Evolutionary conservation across 805 yeast species (phyloP).

Genomic region (Metschnikowia henanensis): DNA sequence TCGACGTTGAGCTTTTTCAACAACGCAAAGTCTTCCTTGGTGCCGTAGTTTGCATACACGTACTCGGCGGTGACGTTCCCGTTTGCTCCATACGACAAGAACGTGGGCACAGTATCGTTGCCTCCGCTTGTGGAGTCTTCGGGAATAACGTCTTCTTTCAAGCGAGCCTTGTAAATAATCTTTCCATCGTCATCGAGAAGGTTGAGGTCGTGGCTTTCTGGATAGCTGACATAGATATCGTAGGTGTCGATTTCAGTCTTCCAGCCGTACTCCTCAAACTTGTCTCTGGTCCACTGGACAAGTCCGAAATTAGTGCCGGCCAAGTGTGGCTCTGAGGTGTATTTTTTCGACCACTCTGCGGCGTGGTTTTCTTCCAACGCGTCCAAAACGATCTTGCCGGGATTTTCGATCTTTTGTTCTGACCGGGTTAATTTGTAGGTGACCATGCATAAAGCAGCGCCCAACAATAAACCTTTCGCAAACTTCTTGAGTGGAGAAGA

Average conservation of each 20-base stretch:
- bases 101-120: constrained; percentile 53
- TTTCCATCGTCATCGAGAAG: constrained; percentile 33
- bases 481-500: not conserved
- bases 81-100: constrained; percentile 63
- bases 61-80: constrained; percentile 58
- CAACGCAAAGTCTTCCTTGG: constrained; percentile 49
- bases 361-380: constrained; percentile 41
- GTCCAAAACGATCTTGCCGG: constrained; percentile 23
- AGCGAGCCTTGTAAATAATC: constrained; percentile 46
- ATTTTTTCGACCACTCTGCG: constrained; percentile 52
- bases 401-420: constrained; percentile 1
- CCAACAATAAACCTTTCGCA: constrained; percentile 5
- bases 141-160: constrained; percentile 48
- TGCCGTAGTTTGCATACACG: constrained; percentile 63
- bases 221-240: constrained; percentile 55
- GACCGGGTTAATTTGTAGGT: not conserved
- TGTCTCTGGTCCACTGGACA: constrained; percentile 57
- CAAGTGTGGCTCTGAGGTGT: constrained; percentile 53
- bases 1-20: constrained; percentile 42
- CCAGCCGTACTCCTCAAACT: constrained; percentile 59
- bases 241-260: constrained; percentile 50
- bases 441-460: constrained; percentile 7
- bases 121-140: constrained; percentile 41
- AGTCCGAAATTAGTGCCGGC: constrained; percentile 46
- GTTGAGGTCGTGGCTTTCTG: constrained; percentile 48